Base-by-base conservation (phyloP, 768 basidiomycete genomes). In the Lactarius akahatsu region DNA sequence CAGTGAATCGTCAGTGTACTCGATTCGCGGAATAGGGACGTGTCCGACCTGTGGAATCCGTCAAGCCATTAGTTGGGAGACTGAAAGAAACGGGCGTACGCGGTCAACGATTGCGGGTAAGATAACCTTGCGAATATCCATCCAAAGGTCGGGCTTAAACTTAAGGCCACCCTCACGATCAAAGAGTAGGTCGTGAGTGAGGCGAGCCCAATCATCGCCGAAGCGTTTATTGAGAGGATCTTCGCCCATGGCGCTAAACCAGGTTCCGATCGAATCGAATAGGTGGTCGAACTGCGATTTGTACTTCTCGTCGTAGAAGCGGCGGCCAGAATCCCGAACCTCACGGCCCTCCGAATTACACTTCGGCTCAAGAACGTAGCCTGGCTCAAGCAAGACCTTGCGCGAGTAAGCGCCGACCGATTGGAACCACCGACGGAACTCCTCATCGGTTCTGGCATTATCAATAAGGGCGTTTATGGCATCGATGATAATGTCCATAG, bases 61-160 rank as follows among this genome's bases (percentile, higher is more conserved):
- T 57, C 26, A 55, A 15, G 7, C 47, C 10, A 41, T 62, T 61
- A 57, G 47, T 6, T 5, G 8, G 3, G 2, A 28, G 26, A 11
- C 2, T 2, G n/a, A 23, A n/a, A 36, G 67, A 15, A 69, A 16
- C 6, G 63, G 66, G 43, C 82, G 61, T 69, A 94, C 87, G 78
- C 90, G 82, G 43, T 90, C 82, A 71, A 95, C 86, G 43, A 96
- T 76, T 7, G 83, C 78, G 8, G 96, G 96, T 0, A 96, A 72
- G 64, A 98, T 92, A 62, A 93, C 88, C 43, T 82, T 82, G 43
- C 94, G 81, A 55, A 98, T 85, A 74, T 98, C 96, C 71, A 85
- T 85, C 96, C 96, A 93, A 2, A 98, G 79, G 38, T 89, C 84
- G 3, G 87, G 84, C 80, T 98, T 97, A 84, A 94, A 97, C 74